Percentiles rank a stretch among this genome's conserved stretches.
Conservation (phyloP, 192 early-diverging fungal species). For the Entomortierella chlamydospora region DNA sequence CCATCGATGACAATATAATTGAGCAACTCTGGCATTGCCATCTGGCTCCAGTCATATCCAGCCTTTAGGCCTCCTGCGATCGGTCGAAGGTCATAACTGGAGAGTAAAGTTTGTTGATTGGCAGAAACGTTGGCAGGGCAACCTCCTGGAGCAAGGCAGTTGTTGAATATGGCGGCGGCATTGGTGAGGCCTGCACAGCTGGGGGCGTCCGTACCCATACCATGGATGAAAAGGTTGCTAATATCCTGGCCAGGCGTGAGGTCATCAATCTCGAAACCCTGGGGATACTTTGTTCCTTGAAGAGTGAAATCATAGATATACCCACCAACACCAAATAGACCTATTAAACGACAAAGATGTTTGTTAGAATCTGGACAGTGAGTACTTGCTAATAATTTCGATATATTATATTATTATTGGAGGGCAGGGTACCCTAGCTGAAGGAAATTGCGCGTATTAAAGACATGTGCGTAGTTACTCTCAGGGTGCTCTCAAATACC, state of each 20-base stretch:
- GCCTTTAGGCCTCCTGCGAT: constrained; percentile 25
- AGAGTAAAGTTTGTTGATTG: neutral
- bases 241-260: constrained; percentile 66
- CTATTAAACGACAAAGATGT: constrained; percentile 13
- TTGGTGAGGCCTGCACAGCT: constrained; percentile 45
- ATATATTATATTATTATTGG: too few species aligned
- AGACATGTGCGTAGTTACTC: too few species aligned
- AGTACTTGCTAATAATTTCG: neutral
- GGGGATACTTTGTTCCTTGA: constrained; percentile 7
- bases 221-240: constrained; percentile 58
- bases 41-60: constrained; percentile 69
- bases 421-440: too few species aligned
- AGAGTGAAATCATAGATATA: constrained; percentile 33
- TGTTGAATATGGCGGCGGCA: constrained; percentile 55
- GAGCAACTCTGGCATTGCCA: constrained; percentile 45
- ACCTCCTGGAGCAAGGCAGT: constrained; percentile 52
- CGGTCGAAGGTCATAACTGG: neutral
- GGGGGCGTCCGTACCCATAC: constrained; percentile 2
- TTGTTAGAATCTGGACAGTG: neutral
- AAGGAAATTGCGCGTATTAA: too few species aligned
- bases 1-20: constrained; percentile 73
- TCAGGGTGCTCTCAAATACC: too few species aligned
- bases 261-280: constrained; percentile 11
- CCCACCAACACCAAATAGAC: constrained; percentile 34
- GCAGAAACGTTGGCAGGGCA: constrained; percentile 27